These are phyloP conservation scores for Tetrahymena thermophila DNA, from an alignment of 73 alveolate species.

Conservation along the genomic window DNA sequence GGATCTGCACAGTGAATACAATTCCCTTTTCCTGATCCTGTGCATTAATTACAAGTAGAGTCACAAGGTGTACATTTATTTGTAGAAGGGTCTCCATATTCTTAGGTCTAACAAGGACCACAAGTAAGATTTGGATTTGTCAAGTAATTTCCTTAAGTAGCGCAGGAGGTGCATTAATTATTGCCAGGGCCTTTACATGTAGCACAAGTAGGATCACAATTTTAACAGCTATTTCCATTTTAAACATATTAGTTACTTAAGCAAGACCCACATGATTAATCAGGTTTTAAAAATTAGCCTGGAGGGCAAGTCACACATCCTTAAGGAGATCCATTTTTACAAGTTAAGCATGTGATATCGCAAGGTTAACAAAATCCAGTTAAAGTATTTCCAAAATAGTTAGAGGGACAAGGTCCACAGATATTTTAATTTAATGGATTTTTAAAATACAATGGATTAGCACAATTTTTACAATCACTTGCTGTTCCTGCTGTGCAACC, in stretches of 20 bases:
- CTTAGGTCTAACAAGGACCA: not conserved
- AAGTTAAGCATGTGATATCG: not conserved
- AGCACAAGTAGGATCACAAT: not conserved
- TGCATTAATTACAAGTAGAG: not conserved
- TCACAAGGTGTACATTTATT: not conserved
- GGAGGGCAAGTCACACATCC: not conserved
- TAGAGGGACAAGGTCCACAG: not conserved
- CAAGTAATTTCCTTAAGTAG: not conserved
- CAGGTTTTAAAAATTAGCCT: not conserved
- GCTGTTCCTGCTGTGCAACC: not conserved
- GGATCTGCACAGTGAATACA: not conserved
- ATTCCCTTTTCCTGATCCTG: not conserved
- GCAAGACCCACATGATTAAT: not conserved
- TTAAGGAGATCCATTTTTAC: not conserved
- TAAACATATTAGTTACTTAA: not conserved
- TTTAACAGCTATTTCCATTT: not conserved
- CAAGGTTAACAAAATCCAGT: not conserved
- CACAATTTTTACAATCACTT: not conserved
- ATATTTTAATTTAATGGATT: not conserved
- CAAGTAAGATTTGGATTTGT: not conserved
- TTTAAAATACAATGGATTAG: not conserved
- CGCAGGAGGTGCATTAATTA: not conserved
- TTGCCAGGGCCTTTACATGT: not conserved
- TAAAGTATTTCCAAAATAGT: not conserved
- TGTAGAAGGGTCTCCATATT: not conserved